Evolutionary conservation across 352 stramenopile species (phyloP), one percentile per base, ranked within the genome.

Genomic region (Globisporangium mamillatum): DNA sequence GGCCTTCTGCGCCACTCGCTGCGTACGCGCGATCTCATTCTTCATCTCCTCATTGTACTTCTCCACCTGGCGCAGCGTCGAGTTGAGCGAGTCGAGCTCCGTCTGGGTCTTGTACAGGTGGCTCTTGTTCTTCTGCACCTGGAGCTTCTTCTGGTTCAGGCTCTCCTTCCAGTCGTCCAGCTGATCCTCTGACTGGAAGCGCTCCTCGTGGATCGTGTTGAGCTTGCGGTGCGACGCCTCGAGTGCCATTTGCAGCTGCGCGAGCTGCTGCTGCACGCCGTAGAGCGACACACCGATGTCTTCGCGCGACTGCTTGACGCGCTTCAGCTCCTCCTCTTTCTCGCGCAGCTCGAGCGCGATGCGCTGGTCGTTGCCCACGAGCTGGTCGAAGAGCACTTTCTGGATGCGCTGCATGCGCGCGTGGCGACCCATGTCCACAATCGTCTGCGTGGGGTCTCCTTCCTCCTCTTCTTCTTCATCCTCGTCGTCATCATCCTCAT

Each of bases 11-110:
- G 96, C 94, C 20, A 88, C 91, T 8, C 94, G 84, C 65, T 97
- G 86, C 9, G 90, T 98, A 4, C 97, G 82, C 29, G 93, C 88
- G 29, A 98, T 98, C 71, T 99, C 94, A 58, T 89, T 86, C 70
- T 97, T 96, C 81, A 98, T 98, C 74, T 98, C 90, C 6, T 98
- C 88, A 62, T 98, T 98, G 80, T 98, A 98, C 57, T 88, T 77
- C 63, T 97, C 91, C 4, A 98, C 94, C 67, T 98, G 92, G 0
- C 84, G 79, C 57, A 97, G 69, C 46, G 88, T 92, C 25, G 76
- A 75, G 46, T 93, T 94, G 59, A 98, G 76, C 29, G 83, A 78
- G 62, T 98, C 93, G 14, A 98, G 78, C 65, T 98, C 92, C 25
- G 73, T 64, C 67, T 97, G 86, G 20, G 86, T 90, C 71, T 97